Evolutionary conservation across 73 alveolate genomes (phyloP), one percentile per base, ranked within the genome.

Genomic region (Symbiodinium pilosum): DNA sequence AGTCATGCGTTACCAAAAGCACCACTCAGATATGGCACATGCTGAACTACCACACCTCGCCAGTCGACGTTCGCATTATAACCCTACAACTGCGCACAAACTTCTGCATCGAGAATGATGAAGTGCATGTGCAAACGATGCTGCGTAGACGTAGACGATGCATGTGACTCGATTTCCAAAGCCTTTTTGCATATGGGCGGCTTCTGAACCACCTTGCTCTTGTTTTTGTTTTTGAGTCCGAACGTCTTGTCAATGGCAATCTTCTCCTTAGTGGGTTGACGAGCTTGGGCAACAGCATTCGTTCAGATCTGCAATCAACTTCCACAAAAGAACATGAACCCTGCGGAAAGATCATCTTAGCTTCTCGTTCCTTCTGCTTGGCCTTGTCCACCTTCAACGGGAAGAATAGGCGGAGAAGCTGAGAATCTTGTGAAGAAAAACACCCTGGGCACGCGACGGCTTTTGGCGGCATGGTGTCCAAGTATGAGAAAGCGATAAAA

Each of bases 211-310:
- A 64, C 77, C 54, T 92, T 92, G 92, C 98, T 93, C 71, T 93
- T 93, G 98, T 93, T 93, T 42, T 93, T 93, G 98, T 93, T 93
- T 77, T 93, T 93, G 71, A 93, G 36, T 39, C 98, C 98, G 38
- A 93, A 93, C 42, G 98, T 93, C 98, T 93, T 93, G 98, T 93
- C 98, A 28, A 93, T 47, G 43, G 98, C 98, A 32, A 93, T 73
- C 92, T 93, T 93, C 42, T 93, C 98, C 98, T 92, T 11, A 26
- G 43, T 9, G n/a, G n/a, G n/a, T n/a, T n/a, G n/a, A n/a, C n/a
- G n/a, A n/a, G n/a, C n/a, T n/a, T n/a, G 32, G n/a, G 9, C 36
- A n/a, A n/a, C 32, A 69, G 39, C 11, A 39, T 30, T 69, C 42
- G 77, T 24, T 24, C 20, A 30, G 20, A 56, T 30, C 28, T 56